Evolutionary conservation across 768 basidiomycete species (phyloP), one percentile per base, ranked within the genome.

Genomic region (Lactifluus piperatus): DNA sequence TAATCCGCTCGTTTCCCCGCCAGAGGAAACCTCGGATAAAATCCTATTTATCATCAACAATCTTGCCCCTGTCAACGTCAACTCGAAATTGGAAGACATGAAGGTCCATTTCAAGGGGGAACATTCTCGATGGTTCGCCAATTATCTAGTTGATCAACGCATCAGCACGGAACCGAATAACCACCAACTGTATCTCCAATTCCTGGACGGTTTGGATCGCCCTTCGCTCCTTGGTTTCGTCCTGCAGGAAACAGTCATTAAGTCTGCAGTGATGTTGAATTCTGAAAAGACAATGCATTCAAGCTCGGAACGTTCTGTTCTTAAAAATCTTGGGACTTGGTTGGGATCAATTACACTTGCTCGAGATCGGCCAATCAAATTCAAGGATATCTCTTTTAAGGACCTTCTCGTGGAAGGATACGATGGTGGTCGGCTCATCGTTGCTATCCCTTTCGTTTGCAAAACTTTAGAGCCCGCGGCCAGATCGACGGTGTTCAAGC

Each of bases 31-130:
- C 37, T 91, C 91, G 29, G 97, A 99, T 77, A 86, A 84, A 61
- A 93, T 99, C 64, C 77, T 98, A 48, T 99, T 99, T 78, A 95
- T 97, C 67, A 85, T 99, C 73, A 99, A 99, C 76, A 98, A 99
- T 65, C 80, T 99, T 57, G 94, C 95, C 0, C 90, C 92, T 10
- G 89, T 78, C 71, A 99, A 98, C 70, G 94, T 97, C 61, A 93
- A 93, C 37, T 66, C 79, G 26, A 99, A 99, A 72, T 75, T 94
- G 36, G 71, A 74, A 32, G 97, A 98, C 67, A 93, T 99, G 86
- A 79, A 78, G 56, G 83, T 83, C 32, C 77, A 89, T 56, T 95
- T 95, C 72, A 80, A 88, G 47, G 88, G 94, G 65, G 77, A 81
- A 41, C 84, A 93, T 69, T 84, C 91, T 8, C 81, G 88, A 47